phyloP scores from a whole-genome alignment of 2,329 filamentous ascomycete species.

The Aspergillus tanneri region DNA sequence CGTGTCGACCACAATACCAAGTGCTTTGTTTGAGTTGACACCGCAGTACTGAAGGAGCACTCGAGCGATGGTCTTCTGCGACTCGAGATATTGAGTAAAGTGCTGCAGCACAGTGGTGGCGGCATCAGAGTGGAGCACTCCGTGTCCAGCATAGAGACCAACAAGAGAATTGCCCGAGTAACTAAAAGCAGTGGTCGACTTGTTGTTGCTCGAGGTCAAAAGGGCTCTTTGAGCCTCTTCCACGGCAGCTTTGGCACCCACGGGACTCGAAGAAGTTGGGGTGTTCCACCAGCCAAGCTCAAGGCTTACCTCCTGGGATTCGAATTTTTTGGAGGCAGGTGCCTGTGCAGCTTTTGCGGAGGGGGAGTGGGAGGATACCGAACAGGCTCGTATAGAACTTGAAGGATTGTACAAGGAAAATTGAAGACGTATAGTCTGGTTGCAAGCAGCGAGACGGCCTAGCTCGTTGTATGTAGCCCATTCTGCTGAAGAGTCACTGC shows the following conservation, averaged over 20 bases:
- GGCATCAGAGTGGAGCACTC: background rate
- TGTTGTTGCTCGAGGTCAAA: background rate
- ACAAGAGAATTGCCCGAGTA: background rate
- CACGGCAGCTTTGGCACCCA: background rate
- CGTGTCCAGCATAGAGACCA: background rate
- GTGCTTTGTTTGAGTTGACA: conserved; percentile 2
- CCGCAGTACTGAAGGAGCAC: background rate
- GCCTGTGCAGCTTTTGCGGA: background rate
- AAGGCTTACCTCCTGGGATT: background rate
- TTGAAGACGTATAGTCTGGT: background rate
- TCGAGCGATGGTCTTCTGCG: background rate
- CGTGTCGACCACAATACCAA: background rate
- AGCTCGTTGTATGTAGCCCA: background rate
- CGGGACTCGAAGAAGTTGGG: background rate
- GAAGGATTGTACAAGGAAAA: background rate
- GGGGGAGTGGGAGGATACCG: background rate
- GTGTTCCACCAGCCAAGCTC: background rate
- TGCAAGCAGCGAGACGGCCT: background rate
- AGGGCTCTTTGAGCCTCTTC: background rate
- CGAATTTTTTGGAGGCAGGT: background rate
- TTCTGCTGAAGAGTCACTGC: background rate
- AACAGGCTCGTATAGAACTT: background rate
- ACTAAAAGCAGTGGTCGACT: background rate
- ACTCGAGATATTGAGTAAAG: background rate
- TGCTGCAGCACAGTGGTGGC: background rate